Evolutionary conservation across 495 filamentous ascomycete genomes (phyloP).

Genomic region (Poronia punctata): DNA sequence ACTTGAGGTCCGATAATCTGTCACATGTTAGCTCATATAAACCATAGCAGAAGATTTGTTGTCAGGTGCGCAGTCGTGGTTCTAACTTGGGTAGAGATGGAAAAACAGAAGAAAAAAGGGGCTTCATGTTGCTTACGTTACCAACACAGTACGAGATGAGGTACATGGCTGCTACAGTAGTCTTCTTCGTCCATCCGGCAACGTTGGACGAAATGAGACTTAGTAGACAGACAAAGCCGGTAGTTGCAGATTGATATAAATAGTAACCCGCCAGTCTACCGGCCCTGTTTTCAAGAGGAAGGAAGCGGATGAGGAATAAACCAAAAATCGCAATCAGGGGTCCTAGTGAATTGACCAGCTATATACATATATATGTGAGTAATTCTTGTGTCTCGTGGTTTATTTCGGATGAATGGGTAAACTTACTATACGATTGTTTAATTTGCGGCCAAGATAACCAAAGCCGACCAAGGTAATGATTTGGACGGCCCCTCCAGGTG

Average conservation of each 20-base stretch:
- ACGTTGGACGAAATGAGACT: slow-evolving; percentile 60
- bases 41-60: background rate
- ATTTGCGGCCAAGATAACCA: slow-evolving; percentile 54
- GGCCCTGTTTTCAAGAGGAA: slow-evolving; percentile 51
- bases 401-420: background rate
- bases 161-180: slow-evolving; percentile 62
- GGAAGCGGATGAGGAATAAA: slow-evolving; percentile 58
- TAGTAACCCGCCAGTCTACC: slow-evolving; percentile 61
- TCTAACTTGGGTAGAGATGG: too few relatives aligned
- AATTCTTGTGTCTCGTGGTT: background rate
- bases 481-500: slow-evolving; percentile 60
- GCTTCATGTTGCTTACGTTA: slow-evolving; percentile 43
- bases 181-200: slow-evolving; percentile 70
- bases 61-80: background rate
- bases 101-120: slow-evolving; percentile 9
- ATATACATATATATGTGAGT: background rate
- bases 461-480: slow-evolving; percentile 52
- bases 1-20: slow-evolving; percentile 36
- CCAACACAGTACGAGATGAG: slow-evolving; percentile 60
- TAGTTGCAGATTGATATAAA: slow-evolving; percentile 52
- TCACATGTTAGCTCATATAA: background rate
- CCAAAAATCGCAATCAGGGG: slow-evolving; percentile 39
- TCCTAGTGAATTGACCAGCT: slow-evolving; percentile 1
- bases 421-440: slow-evolving; percentile 45
- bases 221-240: slow-evolving; percentile 50